A percentile compares a stretch with the other conserved stretches of the same genome.
These are phyloP conservation scores for Carex scoparia DNA, from an alignment of 176 grass and related monocot genomes.

Conservation along the genomic window DNA sequence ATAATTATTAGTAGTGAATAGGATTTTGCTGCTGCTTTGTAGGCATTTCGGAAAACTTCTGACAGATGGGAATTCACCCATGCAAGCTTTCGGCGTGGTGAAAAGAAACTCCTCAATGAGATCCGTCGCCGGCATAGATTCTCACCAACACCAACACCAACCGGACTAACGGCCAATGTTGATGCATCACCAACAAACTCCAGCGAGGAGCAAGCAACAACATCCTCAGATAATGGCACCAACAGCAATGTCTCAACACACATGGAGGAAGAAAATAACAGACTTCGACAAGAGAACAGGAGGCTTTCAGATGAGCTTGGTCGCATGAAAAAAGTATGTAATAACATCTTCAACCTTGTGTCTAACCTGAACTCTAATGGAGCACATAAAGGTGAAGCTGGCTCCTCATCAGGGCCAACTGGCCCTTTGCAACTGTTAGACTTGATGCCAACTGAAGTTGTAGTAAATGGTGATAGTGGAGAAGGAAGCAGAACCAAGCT, in stretches of 20 bases:
- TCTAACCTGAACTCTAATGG: conserved; percentile 30
- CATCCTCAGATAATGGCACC: neutral
- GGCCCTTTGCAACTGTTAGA: neutral
- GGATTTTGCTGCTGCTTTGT: neutral
- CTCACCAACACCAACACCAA: neutral
- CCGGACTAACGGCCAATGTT: conserved; percentile 23
- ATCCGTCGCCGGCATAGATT: conserved; percentile 62
- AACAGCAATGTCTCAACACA: conserved; percentile 27
- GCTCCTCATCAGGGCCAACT: neutral
- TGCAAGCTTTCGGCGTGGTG: conserved; percentile 58
- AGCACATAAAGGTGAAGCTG: neutral
- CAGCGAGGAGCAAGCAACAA: conserved; percentile 41
- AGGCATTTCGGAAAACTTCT: conserved; percentile 75
- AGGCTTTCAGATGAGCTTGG: conserved; percentile 59
- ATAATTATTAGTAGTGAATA: too few relatives aligned
- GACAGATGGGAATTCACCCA: conserved; percentile 92
- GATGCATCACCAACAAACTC: conserved; percentile 43
- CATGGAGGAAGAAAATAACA: conserved; percentile 73
- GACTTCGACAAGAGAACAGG: conserved; percentile 65
- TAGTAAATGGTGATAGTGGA: neutral
- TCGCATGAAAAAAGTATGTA: conserved; percentile 54
- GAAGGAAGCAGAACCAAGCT: conserved; percentile 36
- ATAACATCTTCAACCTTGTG: conserved; percentile 55
- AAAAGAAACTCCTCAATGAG: conserved; percentile 57
- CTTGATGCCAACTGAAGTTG: neutral